Evolutionary conservation across 257 asterid genomes (phyloP), one percentile per base, ranked within the genome.

Genomic region (Solanum bulbocastanum): DNA sequence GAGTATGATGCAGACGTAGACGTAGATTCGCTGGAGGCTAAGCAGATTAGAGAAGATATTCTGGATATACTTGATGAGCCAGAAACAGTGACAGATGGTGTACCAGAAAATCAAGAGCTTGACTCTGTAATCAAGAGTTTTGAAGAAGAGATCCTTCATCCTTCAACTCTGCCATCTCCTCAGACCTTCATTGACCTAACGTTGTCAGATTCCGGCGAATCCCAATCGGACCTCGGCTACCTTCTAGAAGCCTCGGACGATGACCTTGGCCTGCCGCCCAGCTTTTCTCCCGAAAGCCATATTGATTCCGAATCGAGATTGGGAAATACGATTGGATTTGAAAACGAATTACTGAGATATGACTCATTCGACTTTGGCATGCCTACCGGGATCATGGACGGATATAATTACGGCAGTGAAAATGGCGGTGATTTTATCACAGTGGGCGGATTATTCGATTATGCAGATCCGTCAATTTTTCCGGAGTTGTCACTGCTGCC

Each of bases 161-260:
- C 78, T 14, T 46, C 88, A 1, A 81, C 87, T 15, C 16, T 83
- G 22, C 33, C 62, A 8, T 25, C 84, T 36, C 49, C 22, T 23
- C 73, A 30, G 8, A 37, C 32, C 36, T 87, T 16, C 9, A 30
- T 25, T 6, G 83, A 81, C 56, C 83, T 30, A 86, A 62, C 84
- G 35, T 88, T 86, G 16, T 88, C 92, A 32, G 49, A 76, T 46
- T 82, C 90, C 88, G 88, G 85, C 58, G 88, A 83, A 16, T 69
- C 87, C 6, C 93, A 88, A 36, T 88, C 91, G 86, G 91, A 91
- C 18, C 91, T 92, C 16, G 91, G 93, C 10, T 91, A 83, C 87
- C 93, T 92, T 25, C 88, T 91, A 35, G 94, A 78, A 42, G 94
- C 94, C 25, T 90, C 94, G 18, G 93, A 92, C 76, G 91, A 92